Percentiles rank a stretch among this genome's conserved stretches.
Conservation (phyloP, 1,139 yeast genomes). For the Trichomonascaceae sp. region DNA sequence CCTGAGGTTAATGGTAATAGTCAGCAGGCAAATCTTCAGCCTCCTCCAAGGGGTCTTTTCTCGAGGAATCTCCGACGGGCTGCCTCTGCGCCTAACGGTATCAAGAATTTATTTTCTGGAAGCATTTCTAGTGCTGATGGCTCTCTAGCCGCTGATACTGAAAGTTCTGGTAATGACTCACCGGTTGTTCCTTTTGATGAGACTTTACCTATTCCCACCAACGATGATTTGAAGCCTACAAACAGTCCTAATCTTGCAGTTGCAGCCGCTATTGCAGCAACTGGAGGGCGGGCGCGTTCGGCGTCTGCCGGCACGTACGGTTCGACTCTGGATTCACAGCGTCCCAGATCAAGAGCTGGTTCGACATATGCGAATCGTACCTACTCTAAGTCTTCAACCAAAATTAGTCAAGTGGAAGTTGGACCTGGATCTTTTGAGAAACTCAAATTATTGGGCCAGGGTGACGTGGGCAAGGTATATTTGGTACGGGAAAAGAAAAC, state of each 20-base stretch:
- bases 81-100: constrained; percentile 72
- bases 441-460: constrained; percentile 82
- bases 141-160: constrained; percentile 8
- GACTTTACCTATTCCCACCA: constrained; percentile 1
- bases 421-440: constrained; percentile 85
- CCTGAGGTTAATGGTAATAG: constrained; percentile 10
- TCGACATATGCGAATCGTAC: constrained; percentile 39
- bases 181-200: neutral
- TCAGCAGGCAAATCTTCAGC: constrained; percentile 11
- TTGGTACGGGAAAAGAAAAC: constrained; percentile 77
- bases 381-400: constrained; percentile 58
- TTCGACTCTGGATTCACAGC: constrained; percentile 6
- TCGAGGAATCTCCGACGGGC: constrained; percentile 61
- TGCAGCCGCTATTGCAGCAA: constrained; percentile 11
- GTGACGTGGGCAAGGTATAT: constrained; percentile 96
- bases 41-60: constrained; percentile 34
- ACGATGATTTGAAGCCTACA: neutral
- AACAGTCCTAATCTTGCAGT: constrained; percentile 6
- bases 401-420: constrained; percentile 72
- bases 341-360: constrained; percentile 31
- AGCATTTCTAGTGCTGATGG: constrained; percentile 13
- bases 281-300: constrained; percentile 2
- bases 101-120: constrained; percentile 27
- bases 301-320: neutral
- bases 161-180: neutral